These are phyloP conservation scores for Coccinonectria pachysandricola DNA, from an alignment of 2,329 filamentous ascomycete genomes.

Conservation along the genomic window DNA sequence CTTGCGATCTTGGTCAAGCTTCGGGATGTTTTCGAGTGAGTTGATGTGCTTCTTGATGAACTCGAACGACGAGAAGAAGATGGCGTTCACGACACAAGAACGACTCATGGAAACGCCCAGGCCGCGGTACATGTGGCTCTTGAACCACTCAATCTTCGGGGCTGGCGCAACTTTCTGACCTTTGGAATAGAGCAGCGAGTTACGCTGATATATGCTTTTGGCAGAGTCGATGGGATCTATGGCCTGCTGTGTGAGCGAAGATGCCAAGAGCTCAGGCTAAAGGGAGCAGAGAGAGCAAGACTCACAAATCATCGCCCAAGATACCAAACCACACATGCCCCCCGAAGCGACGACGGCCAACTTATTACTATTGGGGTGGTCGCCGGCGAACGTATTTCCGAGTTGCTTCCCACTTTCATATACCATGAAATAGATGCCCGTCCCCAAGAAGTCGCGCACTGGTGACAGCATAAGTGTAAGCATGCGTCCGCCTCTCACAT, in stretches of 20 bases:
- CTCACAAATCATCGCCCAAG: slow-evolving; percentile 68
- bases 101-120: slow-evolving; percentile 75
- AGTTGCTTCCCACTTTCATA: slow-evolving; percentile 82
- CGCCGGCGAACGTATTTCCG: slow-evolving; percentile 62
- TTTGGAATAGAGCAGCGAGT: slow-evolving; percentile 60
- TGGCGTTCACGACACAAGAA: slow-evolving; percentile 73
- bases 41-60: slow-evolving; percentile 64
- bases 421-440: slow-evolving; percentile 78
- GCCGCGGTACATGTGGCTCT: slow-evolving; percentile 70
- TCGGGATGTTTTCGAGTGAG: slow-evolving; percentile 27
- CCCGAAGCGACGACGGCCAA: slow-evolving; percentile 68
- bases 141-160: slow-evolving; percentile 70
- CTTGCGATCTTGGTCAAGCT: too few relatives aligned
- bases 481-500: too few relatives aligned
- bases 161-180: slow-evolving; percentile 53
- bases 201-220: slow-evolving; percentile 78
- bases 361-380: slow-evolving; percentile 66
- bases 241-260: slow-evolving; percentile 4
- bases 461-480: slow-evolving; percentile 2
- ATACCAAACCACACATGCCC: slow-evolving; percentile 71
- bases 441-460: slow-evolving; percentile 78
- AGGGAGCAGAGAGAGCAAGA: slow-evolving; percentile 7
- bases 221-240: slow-evolving; percentile 66
- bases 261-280: neutral
- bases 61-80: slow-evolving; percentile 85